These are phyloP conservation scores for Aspergillus neoniger DNA, from an alignment of 2,329 filamentous ascomycete species.

Conservation along the genomic window DNA sequence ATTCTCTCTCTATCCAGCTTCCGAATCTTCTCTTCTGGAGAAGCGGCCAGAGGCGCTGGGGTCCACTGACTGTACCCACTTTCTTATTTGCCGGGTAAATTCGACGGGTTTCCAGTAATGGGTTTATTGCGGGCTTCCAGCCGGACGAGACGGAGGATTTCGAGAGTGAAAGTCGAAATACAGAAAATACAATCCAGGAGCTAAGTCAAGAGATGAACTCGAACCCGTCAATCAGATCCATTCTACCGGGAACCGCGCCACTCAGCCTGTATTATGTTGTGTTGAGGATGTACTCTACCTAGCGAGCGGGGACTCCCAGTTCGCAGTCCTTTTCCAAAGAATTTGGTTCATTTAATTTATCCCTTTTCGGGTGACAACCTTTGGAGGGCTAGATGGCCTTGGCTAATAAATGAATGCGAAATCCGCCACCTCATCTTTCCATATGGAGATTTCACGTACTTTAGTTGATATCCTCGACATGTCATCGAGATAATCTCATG, in stretches of 20 bases:
- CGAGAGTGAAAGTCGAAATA: not conserved
- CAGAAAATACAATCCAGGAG: not conserved
- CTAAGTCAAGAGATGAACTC: not conserved
- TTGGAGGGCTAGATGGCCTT: not conserved
- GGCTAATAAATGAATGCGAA: not conserved
- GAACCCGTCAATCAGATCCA: constrained; percentile 2
- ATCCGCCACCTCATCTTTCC: not conserved
- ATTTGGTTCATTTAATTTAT: not conserved
- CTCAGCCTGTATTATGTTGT: not conserved
- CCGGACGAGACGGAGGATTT: not conserved
- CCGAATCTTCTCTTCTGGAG: constrained; percentile 14
- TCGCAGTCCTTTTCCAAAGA: not conserved
- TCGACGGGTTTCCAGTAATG: not conserved
- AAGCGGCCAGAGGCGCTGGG: not conserved
- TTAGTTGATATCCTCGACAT: not conserved
- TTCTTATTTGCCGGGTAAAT: not conserved
- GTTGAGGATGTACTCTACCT: not conserved
- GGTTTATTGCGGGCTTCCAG: not conserved
- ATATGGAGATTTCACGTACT: not conserved
- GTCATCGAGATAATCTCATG: not conserved
- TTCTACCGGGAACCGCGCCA: not conserved
- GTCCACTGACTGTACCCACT: constrained; percentile 11
- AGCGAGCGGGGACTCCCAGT: not conserved
- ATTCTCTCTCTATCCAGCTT: not conserved
- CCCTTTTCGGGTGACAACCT: not conserved